Percentiles rank a stretch among this genome's conserved stretches.
These are phyloP conservation scores for Diutina rugosa DNA, from an alignment of 1,139 yeast genomes.

Conservation along the genomic window DNA sequence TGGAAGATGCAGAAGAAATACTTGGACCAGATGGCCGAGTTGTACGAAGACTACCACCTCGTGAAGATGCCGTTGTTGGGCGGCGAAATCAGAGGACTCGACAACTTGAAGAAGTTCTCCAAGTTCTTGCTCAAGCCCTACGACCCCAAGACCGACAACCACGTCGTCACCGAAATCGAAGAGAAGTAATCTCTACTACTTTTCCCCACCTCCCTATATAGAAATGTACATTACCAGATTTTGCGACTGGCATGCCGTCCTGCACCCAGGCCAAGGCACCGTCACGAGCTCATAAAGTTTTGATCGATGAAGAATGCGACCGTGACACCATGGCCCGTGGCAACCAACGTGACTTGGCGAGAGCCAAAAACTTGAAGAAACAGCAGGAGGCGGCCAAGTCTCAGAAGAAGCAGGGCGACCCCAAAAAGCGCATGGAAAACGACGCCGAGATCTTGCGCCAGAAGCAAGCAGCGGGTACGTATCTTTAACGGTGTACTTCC, in stretches of 20 bases:
- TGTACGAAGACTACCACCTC: constrained; percentile 89
- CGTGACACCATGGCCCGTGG: constrained; percentile 73
- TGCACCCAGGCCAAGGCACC: background rate
- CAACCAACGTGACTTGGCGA: constrained; percentile 88
- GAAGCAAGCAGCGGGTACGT: constrained; percentile 75
- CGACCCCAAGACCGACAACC: constrained; percentile 49
- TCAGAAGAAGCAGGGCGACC: constrained; percentile 71
- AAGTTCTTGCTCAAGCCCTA: constrained; percentile 58
- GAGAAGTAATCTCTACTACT: too few relatives aligned
- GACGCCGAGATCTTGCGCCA: constrained; percentile 84
- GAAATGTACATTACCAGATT: background rate
- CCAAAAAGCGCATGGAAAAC: constrained; percentile 67
- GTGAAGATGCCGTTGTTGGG: constrained; percentile 93
- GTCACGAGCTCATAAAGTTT: background rate
- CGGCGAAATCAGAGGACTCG: constrained; percentile 84
- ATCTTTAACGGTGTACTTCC: background rate
- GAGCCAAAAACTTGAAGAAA: constrained; percentile 80
- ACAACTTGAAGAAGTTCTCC: constrained; percentile 68
- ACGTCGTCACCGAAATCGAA: constrained; percentile 52
- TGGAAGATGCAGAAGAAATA: constrained; percentile 95
- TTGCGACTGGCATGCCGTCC: background rate
- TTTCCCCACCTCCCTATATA: too few relatives aligned
- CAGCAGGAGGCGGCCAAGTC: constrained; percentile 47
- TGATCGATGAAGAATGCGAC: background rate
- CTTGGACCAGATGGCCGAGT: constrained; percentile 84